Base-by-base conservation (phyloP, 768 basidiomycete species). In the Fomitopsis serialis region DNA sequence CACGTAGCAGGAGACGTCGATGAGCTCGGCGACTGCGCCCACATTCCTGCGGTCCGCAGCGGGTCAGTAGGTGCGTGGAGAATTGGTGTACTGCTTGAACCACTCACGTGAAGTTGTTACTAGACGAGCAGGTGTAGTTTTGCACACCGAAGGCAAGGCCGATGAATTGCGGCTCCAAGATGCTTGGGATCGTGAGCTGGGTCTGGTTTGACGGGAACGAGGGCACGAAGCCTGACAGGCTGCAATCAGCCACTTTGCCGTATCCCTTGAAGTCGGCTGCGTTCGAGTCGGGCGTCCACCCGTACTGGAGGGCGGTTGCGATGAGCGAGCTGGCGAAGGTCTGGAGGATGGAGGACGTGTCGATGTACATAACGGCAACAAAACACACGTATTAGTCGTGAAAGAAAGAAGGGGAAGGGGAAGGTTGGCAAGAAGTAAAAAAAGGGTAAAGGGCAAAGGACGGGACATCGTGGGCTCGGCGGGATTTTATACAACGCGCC, bases 41-140 rank as follows among this genome's bases (percentile, higher is more conserved):
- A 71, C 61, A 55, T 70, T 72, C n/a, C 79, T 81, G 58, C n/a
- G 11, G 11, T 22, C 40, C 51, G 45, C 23, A 13, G 61, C 4
- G 44, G 23, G 24, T 24, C 13, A 11, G 13, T 29, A 52, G 35
- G 37, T 19, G 19, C 4, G 37, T 17, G 37, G 37, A 40, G 19
- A 19, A 7, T 40, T 32, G 6, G 29, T 11, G 37, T 19, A 17
- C 8, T 6, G 37, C 19, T n/a, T 9, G 10, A 24, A 19, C 13
- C 13, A 57, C 77, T 56, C 52, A 82, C 80, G 71, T 71, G 61
- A 70, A 82, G 46, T 55, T 64, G 43, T 70, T 66, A 42, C 54
- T 63, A 34, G 55, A 50, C 9, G 58, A 62, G 61, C 81, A 82
- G 25, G 78, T 81, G 63, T 81, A 83, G 63, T 81, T 81, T 61